Evolutionary conservation across 129 eudicot species (phyloP).

Genomic region (Flaveria brownii): DNA sequence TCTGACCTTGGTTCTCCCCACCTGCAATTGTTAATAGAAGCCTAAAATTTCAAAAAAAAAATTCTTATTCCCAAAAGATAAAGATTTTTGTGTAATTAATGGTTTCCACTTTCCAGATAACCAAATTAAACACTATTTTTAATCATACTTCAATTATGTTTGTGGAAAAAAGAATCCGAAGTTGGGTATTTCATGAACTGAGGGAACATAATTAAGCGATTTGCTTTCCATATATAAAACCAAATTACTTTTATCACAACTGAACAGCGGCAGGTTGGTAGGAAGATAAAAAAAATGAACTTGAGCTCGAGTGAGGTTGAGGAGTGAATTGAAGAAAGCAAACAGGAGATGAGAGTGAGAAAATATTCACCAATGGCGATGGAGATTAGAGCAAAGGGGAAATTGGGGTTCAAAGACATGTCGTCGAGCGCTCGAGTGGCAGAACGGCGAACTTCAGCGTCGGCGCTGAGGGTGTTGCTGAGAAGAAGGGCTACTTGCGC

Average conservation of each 20-base stretch:
- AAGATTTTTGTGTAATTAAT: no score
- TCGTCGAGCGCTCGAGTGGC: constrained; percentile 64
- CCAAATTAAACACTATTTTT: not conserved
- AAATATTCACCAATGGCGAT: constrained; percentile 46
- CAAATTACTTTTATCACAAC: not conserved
- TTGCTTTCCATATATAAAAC: no score
- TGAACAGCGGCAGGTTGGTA: not conserved
- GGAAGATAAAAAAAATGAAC: not conserved
- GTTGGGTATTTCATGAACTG: no score
- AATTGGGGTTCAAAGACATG: constrained; percentile 46
- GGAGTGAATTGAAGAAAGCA: not conserved
- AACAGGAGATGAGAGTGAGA: not conserved
- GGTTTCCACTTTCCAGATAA: not conserved
- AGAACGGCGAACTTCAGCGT: constrained; percentile 48
- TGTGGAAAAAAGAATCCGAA: no score
- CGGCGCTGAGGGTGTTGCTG: constrained; percentile 57
- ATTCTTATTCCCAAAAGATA: no score
- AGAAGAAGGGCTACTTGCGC: constrained; percentile 48
- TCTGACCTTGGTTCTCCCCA: constrained; percentile 57
- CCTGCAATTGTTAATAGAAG: constrained; percentile 29
- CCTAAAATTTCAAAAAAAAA: no score
- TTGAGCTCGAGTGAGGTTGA: not conserved
- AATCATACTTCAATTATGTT: not conserved
- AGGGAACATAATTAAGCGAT: no score
- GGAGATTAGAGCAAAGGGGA: constrained; percentile 59